Percentiles rank a stretch among this genome's conserved stretches.
phyloP scores from a whole-genome alignment of 2,329 filamentous ascomycete genomes.

The Colletotrichum acutatum region DNA sequence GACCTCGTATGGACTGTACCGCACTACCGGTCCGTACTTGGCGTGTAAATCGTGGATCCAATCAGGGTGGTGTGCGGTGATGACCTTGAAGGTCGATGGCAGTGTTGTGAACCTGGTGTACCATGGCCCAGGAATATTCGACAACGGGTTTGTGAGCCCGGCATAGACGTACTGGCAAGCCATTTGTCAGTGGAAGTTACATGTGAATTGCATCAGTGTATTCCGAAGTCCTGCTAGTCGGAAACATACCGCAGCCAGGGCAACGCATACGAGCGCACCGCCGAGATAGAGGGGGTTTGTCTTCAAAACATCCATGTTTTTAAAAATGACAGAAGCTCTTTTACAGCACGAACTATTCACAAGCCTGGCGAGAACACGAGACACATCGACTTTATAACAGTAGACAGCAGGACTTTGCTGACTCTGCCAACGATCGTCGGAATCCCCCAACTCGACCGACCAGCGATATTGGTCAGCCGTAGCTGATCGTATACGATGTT shows the following conservation, averaged over 20 bases:
- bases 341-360: too few relatives aligned
- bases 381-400: not conserved
- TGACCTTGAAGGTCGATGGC: slow-evolving; percentile 1
- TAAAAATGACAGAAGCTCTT: not conserved
- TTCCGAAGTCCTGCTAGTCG: accelerated
- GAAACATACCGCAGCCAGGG: slow-evolving; percentile 4
- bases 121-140: slow-evolving; percentile 21
- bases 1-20: slow-evolving; percentile 21
- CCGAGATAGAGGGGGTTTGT: slow-evolving; percentile 10
- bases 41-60: slow-evolving; percentile 29
- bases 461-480: not conserved
- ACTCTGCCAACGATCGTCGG: not conserved
- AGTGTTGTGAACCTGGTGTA: slow-evolving; percentile 25
- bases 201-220: too few relatives aligned
- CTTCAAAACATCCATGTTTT: slow-evolving; percentile 10
- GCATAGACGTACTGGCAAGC: slow-evolving; percentile 12
- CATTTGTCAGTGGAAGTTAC: too few relatives aligned
- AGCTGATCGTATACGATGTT: not conserved
- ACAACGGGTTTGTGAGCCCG: slow-evolving; percentile 22
- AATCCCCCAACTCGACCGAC: not conserved
- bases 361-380: too few relatives aligned
- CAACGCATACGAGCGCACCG: slow-evolving; percentile 2
- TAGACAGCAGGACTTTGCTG: not conserved
- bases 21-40: slow-evolving; percentile 28
- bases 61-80: slow-evolving; percentile 3